Conservation (phyloP, 2,329 filamentous ascomycete species). For the Pseudocercospora vitis region DNA sequence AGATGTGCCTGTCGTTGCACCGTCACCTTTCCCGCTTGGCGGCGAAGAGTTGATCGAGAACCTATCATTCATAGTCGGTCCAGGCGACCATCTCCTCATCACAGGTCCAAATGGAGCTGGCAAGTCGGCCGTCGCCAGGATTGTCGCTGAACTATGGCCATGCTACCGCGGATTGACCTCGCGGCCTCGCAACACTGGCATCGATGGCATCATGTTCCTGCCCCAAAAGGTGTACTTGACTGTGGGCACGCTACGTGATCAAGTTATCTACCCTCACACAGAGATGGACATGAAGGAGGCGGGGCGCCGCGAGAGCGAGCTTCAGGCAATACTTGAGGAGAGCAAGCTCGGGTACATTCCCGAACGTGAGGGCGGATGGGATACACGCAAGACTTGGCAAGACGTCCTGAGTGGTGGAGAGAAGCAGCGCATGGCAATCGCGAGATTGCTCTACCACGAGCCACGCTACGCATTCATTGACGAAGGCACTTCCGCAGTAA, state of each 20-base stretch:
- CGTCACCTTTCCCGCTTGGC: constrained; percentile 80
- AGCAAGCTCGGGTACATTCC: constrained; percentile 86
- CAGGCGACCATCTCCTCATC: constrained; percentile 89
- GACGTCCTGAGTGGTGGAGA: constrained; percentile 95
- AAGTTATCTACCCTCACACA: constrained; percentile 96
- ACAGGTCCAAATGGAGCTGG: constrained; percentile 94
- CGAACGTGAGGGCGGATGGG: constrained; percentile 91
- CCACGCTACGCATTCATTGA: constrained; percentile 92
- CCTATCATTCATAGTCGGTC: constrained; percentile 82
- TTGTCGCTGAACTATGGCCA: constrained; percentile 92
- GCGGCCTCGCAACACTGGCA: constrained; percentile 67
- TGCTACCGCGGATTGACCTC: constrained; percentile 91
- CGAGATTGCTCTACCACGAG: constrained; percentile 88
- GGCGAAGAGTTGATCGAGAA: constrained; percentile 90
- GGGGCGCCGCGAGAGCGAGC: constrained; percentile 72
- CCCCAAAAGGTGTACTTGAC: constrained; percentile 91
- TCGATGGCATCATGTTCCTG: constrained; percentile 96
- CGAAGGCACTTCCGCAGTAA: constrained; percentile 92
- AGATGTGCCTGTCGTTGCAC: constrained; percentile 88
- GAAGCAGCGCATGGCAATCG: constrained; percentile 93
- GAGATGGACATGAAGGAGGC: constrained; percentile 89
- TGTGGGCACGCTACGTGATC: constrained; percentile 88
- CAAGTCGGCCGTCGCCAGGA: constrained; percentile 82
- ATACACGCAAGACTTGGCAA: constrained; percentile 97
- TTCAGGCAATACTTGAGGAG: constrained; percentile 76